Conservation (phyloP, 345 rosid species). For the Noccaea caerulescens region DNA sequence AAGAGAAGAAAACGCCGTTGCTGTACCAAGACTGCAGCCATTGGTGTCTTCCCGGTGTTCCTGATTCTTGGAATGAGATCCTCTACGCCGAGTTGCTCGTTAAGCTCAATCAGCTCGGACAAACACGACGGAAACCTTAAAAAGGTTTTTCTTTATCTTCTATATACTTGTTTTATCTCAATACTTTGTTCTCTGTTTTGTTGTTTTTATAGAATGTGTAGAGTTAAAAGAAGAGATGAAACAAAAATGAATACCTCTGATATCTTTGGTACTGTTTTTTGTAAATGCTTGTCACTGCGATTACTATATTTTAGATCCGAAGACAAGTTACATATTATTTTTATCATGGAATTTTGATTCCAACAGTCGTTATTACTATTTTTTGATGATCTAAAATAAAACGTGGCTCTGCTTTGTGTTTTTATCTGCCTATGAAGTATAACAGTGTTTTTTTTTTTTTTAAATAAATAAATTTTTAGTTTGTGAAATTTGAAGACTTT, state of each 20-base stretch:
- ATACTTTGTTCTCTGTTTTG: slow-evolving; percentile 26
- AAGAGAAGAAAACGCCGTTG: slow-evolving; percentile 58
- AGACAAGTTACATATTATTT: slow-evolving; percentile 24
- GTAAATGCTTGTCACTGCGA: slow-evolving; percentile 37
- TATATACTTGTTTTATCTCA: slow-evolving; percentile 18
- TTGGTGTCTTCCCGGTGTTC: slow-evolving; percentile 93
- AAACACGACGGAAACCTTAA: slow-evolving; percentile 21
- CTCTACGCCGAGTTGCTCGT: slow-evolving; percentile 77
- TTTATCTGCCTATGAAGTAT: neutral
- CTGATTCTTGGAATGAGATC: slow-evolving; percentile 85
- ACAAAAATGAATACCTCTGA: neutral
- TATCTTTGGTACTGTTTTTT: slow-evolving; percentile 21
- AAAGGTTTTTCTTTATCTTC: slow-evolving; percentile 15
- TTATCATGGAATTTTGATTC: neutral
- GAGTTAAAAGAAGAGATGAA: slow-evolving; percentile 15
- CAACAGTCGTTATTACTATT: neutral
- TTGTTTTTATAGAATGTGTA: slow-evolving; percentile 35
- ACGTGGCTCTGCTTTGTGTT: neutral
- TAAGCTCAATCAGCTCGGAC: slow-evolving; percentile 39
- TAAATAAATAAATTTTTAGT: neutral
- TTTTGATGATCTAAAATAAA: slow-evolving; percentile 8
- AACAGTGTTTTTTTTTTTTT: neutral
- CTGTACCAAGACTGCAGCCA: slow-evolving; percentile 90
- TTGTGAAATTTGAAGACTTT: neutral
- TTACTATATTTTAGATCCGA: slow-evolving; percentile 30